phyloP scores from a whole-genome alignment of 1,284 basidiomycete genomes.

The Wallemia mellicola region DNA sequence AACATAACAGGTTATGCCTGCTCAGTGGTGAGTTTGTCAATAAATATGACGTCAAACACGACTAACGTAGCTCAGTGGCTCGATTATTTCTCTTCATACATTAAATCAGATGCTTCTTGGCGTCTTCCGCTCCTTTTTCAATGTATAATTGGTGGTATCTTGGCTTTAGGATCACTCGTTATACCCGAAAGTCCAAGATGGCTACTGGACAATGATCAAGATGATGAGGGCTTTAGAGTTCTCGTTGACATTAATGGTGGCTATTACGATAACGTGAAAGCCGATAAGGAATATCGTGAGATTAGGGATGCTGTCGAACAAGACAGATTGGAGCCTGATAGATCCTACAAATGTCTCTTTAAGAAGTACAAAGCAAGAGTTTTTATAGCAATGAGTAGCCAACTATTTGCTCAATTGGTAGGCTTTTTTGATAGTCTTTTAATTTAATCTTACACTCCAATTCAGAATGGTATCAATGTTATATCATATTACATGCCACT shows the following conservation, averaged over 20 bases:
- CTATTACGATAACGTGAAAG: slow-evolving; percentile 36
- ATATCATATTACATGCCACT: slow-evolving; percentile 61
- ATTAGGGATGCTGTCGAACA: slow-evolving; percentile 63
- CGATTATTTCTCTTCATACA: slow-evolving; percentile 74
- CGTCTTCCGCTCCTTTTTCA: slow-evolving; percentile 17
- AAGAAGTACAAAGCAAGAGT: slow-evolving; percentile 60
- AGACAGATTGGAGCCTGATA: slow-evolving; percentile 22
- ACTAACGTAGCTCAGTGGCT: slow-evolving; percentile 33
- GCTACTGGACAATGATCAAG: slow-evolving; percentile 67
- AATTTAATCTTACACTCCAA: slow-evolving; percentile 4
- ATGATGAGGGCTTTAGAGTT: slow-evolving; percentile 57
- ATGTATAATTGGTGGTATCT: slow-evolving; percentile 43
- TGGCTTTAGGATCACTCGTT: slow-evolving; percentile 50
- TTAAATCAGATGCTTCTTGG: slow-evolving; percentile 49
- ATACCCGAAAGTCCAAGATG: slow-evolving; percentile 89
- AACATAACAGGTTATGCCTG: slow-evolving; percentile 83
- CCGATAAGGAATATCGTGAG: slow-evolving; percentile 62
- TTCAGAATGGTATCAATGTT: slow-evolving; percentile 64
- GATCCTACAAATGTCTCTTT: slow-evolving; percentile 66
- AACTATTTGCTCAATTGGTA: slow-evolving; percentile 78
- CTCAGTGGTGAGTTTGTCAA: slow-evolving; percentile 40
- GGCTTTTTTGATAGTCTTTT: slow-evolving; percentile 12
- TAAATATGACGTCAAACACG: background rate
- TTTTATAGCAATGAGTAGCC: slow-evolving; percentile 84
- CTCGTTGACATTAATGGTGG: slow-evolving; percentile 74